Conservation (phyloP, 1,284 basidiomycete genomes). For the Trichosporon faecale region DNA sequence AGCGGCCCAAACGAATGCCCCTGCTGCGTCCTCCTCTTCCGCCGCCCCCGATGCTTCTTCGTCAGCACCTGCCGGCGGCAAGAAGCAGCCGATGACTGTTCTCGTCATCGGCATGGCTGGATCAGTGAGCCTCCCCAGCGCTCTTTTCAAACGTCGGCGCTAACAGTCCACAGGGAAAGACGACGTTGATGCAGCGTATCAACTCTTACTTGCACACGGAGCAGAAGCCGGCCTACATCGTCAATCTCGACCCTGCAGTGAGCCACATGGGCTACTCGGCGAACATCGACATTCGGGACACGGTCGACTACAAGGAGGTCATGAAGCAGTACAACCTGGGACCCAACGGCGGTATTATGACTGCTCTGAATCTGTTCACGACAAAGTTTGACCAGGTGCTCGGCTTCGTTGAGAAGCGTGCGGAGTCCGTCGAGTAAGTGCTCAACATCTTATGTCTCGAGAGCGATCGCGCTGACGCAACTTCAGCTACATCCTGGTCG, state of each 20-base stretch:
- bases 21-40: slow-evolving; percentile 1
- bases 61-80: slow-evolving; percentile 17
- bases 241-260: slow-evolving; percentile 98
- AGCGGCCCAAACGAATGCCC: neutral
- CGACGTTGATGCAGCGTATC: slow-evolving; percentile 90
- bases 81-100: slow-evolving; percentile 69
- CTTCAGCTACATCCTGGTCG: slow-evolving; percentile 81
- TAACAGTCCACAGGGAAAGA: slow-evolving; percentile 69
- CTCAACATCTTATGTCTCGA: neutral
- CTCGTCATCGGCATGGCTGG: slow-evolving; percentile 65
- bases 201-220: slow-evolving; percentile 75
- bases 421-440: slow-evolving; percentile 78
- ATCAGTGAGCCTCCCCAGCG: slow-evolving; percentile 38
- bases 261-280: slow-evolving; percentile 84
- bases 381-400: slow-evolving; percentile 99
- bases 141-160: neutral
- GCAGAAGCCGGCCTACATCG: slow-evolving; percentile 76
- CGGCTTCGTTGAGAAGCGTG: slow-evolving; percentile 83
- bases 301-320: slow-evolving; percentile 93
- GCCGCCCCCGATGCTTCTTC: neutral
- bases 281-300: slow-evolving; percentile 98
- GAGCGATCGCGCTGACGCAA: neutral
- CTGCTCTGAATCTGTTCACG: slow-evolving; percentile 94
- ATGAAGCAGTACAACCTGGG: slow-evolving; percentile 99
- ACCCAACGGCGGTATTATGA: slow-evolving; percentile 96